Evolutionary conservation across 1,284 basidiomycete genomes (phyloP).

Genomic region (Cryptococcus sp.): DNA sequence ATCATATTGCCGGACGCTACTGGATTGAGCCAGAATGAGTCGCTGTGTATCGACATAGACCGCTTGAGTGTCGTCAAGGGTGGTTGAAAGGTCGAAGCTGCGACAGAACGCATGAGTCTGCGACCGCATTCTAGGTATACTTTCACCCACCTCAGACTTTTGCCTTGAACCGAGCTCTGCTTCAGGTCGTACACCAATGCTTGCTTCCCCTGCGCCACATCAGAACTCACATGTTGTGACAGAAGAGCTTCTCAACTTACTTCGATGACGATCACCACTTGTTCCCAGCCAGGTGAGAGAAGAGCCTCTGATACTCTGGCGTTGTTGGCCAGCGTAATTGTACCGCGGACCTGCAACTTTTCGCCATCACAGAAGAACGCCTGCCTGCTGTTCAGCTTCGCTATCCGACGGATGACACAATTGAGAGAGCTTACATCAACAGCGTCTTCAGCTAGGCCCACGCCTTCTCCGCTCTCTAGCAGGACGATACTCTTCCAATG

Average conservation of each 20-base stretch:
- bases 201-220: too few species aligned
- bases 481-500: constrained; percentile 35
- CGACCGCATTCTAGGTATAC: too few species aligned
- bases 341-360: constrained; percentile 26
- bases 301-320: constrained; percentile 13
- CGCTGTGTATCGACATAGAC: too few species aligned
- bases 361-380: constrained; percentile 35
- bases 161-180: too few species aligned
- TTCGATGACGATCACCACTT: constrained; percentile 19
- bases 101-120: too few species aligned
- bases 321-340: constrained; percentile 2
- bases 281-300: constrained; percentile 24
- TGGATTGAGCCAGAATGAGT: too few species aligned
- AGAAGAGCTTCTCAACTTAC: constrained; percentile 7
- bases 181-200: too few species aligned
- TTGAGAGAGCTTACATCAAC: constrained; percentile 29
- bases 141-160: too few species aligned
- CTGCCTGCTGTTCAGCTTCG: constrained; percentile 2
- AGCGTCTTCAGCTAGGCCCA: constrained; percentile 29
- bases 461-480: constrained; percentile 31
- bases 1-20: too few species aligned
- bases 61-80: too few species aligned
- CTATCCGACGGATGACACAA: neutral
- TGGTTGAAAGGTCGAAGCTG: too few species aligned
- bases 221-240: too few species aligned